phyloP scores from a whole-genome alignment of 2,329 filamentous ascomycete genomes.

The Colletotrichum eremochloae region DNA sequence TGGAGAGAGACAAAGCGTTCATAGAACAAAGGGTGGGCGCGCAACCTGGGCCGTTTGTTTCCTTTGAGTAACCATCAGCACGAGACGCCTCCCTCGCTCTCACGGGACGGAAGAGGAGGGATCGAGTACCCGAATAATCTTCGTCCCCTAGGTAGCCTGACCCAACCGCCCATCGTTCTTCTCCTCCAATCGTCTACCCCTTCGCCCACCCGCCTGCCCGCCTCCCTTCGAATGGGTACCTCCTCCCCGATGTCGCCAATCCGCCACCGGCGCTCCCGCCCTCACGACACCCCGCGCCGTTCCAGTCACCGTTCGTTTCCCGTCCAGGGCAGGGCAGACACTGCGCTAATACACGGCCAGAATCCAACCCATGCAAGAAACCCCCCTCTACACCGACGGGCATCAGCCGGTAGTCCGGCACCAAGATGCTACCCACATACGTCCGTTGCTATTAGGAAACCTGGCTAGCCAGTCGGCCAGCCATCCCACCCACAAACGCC shows the following conservation, averaged over 20 bases:
- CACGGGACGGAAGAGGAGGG: not conserved
- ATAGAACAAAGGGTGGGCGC: not conserved
- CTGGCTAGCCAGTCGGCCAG: not conserved
- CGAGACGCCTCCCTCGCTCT: not conserved
- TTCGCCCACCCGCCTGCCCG: not conserved
- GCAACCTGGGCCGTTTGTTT: not conserved
- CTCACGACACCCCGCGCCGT: not conserved
- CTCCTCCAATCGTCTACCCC: not conserved
- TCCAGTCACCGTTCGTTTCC: not conserved
- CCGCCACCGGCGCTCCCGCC: not conserved
- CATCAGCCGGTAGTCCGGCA: constrained; percentile 6
- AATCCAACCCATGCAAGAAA: not conserved
- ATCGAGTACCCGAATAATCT: not conserved
- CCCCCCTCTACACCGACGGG: constrained; percentile 1
- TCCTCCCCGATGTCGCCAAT: not conserved
- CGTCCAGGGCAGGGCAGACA: not conserved
- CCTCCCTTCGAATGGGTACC: not conserved
- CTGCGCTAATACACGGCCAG: not conserved
- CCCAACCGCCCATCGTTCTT: not conserved
- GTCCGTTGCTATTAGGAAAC: not conserved
- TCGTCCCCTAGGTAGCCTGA: not conserved
- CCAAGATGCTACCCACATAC: not conserved
- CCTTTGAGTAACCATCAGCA: not conserved
- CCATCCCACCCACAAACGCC: not conserved
- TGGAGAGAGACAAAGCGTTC: not conserved